Base-by-base conservation (phyloP, 208 protist species). In the Strigomonas culicis region DNA sequence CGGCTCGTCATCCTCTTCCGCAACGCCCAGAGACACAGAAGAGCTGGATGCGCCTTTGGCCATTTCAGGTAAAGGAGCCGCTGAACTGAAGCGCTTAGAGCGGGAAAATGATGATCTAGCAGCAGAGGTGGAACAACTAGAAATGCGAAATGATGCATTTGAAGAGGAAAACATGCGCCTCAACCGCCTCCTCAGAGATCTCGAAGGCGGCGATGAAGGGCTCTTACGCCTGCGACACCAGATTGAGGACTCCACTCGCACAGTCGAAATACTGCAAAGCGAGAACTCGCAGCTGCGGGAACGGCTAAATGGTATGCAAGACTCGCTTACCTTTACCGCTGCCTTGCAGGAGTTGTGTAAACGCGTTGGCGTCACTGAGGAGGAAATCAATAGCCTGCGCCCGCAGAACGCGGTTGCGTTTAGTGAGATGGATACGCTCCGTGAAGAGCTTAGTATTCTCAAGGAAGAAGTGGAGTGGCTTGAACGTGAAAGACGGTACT, bases 391-490 rank as follows among this genome's bases (percentile, higher is more conserved):
- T 65, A 80, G 80, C 60, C 65, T 95, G 27, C 69, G 79, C 11
- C 84, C 84, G 7, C 83, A 87, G 25, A 83, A 75, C 31, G 70
- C 79, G 10, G 53, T 67, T 1, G 63, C 77, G 21, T 90, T 85
- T 65, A 92, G 78, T 52, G 91, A 97, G 44, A 77, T 95, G 31
- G 88, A 93, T 47, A 89, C 79, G 1, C 60, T 97, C 13, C 79
- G 82, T 6, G 87, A 86, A 43, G 87, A 97, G 63, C 41, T 93
- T 30, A 75, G 70, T 49, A 63, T 84, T 0, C 71, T 94, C 27
- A 93, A 93, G 66, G 85, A 90, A 55, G 92, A 97, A 63, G 70
- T 97, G 8, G 88, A 92, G 63, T 93, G 86, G 84, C 67, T 97
- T 13, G 92, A 97, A 71, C 79, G 78, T 32, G 92, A 97, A 56